A percentile compares a stretch with the other conserved stretches of the same genome.
Evolutionary conservation across 2,329 filamentous ascomycete species (phyloP).

Genomic region (Verticillium isaacii): DNA sequence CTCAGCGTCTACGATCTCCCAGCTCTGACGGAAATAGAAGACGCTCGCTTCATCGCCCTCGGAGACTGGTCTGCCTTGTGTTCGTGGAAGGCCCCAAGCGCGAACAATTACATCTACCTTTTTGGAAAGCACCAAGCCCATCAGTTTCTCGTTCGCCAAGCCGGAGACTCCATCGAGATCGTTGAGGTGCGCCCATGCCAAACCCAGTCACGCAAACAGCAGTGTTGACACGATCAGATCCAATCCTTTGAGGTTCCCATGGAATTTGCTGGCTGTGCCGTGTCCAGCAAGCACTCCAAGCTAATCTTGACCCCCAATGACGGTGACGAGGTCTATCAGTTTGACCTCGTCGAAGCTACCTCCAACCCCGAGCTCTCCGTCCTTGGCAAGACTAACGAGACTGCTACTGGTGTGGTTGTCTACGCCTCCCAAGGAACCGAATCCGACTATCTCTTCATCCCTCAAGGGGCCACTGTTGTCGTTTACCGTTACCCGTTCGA

Average conservation of each 20-base stretch:
- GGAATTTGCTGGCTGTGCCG: constrained; percentile 37
- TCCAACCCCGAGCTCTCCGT: constrained; percentile 26
- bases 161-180: constrained; percentile 23
- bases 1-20: constrained; percentile 32
- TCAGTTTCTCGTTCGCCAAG: constrained; percentile 30
- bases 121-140: constrained; percentile 37
- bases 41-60: constrained; percentile 26
- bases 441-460: constrained; percentile 34
- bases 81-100: constrained; percentile 34
- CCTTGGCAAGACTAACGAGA: constrained; percentile 28
- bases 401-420: constrained; percentile 34
- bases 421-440: constrained; percentile 26
- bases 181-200: constrained; percentile 23
- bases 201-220: too few species aligned
- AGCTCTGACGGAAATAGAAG: constrained; percentile 22
- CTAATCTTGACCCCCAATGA: constrained; percentile 37
- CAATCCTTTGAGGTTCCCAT: constrained; percentile 36
- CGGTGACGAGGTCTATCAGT: constrained; percentile 28
- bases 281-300: constrained; percentile 25
- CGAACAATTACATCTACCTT: constrained; percentile 37
- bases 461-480: constrained; percentile 28
- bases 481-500: constrained; percentile 32
- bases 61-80: constrained; percentile 45
- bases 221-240: constrained; percentile 18
- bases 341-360: constrained; percentile 33